Conservation (phyloP, 345 rosid genomes). For the Trapa bicornis region DNA sequence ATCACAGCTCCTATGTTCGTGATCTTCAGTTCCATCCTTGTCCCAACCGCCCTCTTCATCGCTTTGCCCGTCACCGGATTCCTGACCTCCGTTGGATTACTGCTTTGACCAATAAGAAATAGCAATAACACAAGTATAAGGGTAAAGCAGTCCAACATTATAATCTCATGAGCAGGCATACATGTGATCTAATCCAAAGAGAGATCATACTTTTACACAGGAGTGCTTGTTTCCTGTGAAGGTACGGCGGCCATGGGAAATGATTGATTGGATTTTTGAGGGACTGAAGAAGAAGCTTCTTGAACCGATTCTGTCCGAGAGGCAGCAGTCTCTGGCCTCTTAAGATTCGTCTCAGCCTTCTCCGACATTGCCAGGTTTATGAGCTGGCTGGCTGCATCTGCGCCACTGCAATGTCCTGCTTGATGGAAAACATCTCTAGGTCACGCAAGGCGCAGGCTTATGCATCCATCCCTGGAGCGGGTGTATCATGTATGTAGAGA, state of each 20-base stretch:
- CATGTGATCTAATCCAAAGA: no score
- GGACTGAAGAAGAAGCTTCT: constrained; percentile 14
- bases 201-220: neutral
- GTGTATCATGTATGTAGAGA: neutral
- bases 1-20: constrained; percentile 29
- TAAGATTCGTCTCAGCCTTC: constrained; percentile 15
- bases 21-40: constrained; percentile 33
- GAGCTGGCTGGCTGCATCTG: constrained; percentile 17
- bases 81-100: constrained; percentile 31
- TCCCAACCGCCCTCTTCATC: constrained; percentile 23
- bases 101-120: constrained; percentile 9
- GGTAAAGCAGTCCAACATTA: no score
- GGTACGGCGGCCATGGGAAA: constrained; percentile 8
- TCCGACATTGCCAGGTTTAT: constrained; percentile 21
- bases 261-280: constrained; percentile 23
- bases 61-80: constrained; percentile 27
- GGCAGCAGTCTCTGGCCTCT: constrained; percentile 16
- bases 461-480: no score
- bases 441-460: no score
- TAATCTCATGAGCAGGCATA: no score
- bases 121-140: no score
- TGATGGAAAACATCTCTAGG: neutral
- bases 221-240: constrained; percentile 11
- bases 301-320: constrained; percentile 11
- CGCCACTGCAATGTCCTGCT: constrained; percentile 37